Evolutionary conservation across 371 early-diverging fungal genomes (phyloP).

Genomic region (Rhizomucor miehei): DNA sequence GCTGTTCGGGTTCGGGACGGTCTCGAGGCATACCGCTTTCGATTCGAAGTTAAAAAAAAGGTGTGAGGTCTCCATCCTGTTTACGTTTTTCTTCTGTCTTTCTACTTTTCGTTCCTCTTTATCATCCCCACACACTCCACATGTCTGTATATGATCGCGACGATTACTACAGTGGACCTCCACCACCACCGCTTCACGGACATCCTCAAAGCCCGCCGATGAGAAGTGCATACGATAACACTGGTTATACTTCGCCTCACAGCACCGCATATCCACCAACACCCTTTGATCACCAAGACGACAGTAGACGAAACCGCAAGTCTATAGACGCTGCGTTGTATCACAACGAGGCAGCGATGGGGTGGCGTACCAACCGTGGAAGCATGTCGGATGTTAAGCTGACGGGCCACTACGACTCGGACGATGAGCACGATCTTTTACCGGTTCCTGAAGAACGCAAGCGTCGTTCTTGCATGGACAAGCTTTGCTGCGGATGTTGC

Average conservation of each 20-base stretch:
- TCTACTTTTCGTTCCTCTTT: neutral
- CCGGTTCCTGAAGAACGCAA: conserved; percentile 12
- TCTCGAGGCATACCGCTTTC: no score
- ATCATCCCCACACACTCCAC: no score
- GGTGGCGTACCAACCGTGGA: conserved; percentile 13
- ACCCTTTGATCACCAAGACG: neutral
- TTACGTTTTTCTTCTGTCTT: conserved; percentile 6
- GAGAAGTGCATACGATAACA: neutral
- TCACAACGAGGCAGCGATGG: conserved; percentile 6
- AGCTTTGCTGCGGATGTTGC: conserved; percentile 45
- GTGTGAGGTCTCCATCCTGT: neutral
- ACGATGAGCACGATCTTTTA: conserved; percentile 14
- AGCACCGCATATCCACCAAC: neutral
- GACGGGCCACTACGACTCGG: conserved; percentile 15
- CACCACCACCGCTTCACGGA: neutral
- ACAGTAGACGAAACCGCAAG: neutral
- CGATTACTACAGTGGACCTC: neutral
- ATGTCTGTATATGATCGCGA: conserved; percentile 6
- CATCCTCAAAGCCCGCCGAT: neutral
- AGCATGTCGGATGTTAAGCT: conserved; percentile 25
- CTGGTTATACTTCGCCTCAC: neutral
- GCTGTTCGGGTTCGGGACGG: no score
- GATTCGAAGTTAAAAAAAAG: neutral
- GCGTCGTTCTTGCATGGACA: conserved; percentile 32
- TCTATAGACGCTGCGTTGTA: conserved; percentile 1